These are phyloP conservation scores for Nannochloris sp. DNA, from an alignment of 139 green algal species.

Conservation along the genomic window DNA sequence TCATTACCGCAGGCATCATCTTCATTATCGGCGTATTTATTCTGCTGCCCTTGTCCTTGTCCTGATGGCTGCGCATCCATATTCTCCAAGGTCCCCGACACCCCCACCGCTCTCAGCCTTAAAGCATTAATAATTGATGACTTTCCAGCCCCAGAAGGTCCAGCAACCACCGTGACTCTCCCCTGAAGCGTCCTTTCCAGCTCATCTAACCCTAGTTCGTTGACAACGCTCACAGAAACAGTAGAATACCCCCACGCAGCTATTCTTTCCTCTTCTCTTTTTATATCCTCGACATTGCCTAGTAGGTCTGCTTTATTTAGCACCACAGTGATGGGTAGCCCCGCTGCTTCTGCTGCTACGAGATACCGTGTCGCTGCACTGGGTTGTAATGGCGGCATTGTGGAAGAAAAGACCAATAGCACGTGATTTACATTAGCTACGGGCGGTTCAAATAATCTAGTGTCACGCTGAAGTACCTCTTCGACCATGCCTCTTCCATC, in stretches of 20 bases:
- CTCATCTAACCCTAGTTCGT: constrained; percentile 47
- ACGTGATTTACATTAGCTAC: constrained; percentile 92
- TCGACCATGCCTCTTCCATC: constrained; percentile 59
- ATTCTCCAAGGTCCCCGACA: background rate
- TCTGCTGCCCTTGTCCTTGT: background rate
- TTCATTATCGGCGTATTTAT: constrained; percentile 3
- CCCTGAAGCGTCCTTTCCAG: constrained; percentile 41
- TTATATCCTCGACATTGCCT: constrained; percentile 17
- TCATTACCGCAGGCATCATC: background rate
- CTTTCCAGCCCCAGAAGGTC: constrained; percentile 91
- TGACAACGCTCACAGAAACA: constrained; percentile 58
- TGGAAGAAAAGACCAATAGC: constrained; percentile 81
- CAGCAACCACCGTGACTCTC: constrained; percentile 70
- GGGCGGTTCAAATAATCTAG: constrained; percentile 63
- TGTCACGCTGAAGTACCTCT: constrained; percentile 56
- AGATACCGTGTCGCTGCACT: constrained; percentile 74
- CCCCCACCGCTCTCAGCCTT: constrained; percentile 7
- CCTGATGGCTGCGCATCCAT: background rate
- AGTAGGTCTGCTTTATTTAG: constrained; percentile 94
- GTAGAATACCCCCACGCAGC: constrained; percentile 76
- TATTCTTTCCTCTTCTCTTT: constrained; percentile 38
- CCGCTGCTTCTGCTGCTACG: constrained; percentile 63
- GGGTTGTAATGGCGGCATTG: constrained; percentile 68
- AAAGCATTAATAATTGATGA: constrained; percentile 90
- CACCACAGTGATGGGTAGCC: constrained; percentile 71